Base-by-base conservation (phyloP, 2,329 filamentous ascomycete genomes). In the Venturiaceae sp. region DNA sequence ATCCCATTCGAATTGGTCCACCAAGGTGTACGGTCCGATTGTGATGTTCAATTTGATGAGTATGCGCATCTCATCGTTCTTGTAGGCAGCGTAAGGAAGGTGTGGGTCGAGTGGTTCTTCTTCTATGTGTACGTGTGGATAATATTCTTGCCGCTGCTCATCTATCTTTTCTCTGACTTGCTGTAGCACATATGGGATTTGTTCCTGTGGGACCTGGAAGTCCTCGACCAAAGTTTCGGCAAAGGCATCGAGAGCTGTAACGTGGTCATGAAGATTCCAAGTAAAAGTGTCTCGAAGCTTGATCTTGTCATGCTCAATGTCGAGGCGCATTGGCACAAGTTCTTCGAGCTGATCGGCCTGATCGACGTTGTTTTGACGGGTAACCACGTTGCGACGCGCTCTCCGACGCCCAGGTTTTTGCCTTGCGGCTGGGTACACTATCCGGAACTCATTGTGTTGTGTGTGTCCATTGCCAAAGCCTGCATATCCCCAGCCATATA, bases 1-100 rank as follows among this genome's bases (percentile, higher is more conserved):
- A 66, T 99, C 94, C 94, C 94, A 99, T 73, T 99, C 94, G 62
- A 99, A 97, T 70, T 97, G 94, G 67, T 99, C 94, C 36, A 96
- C 87, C 28, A 99, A 79, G 0, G 92, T 97, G 68, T 95, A 90
- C 63, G 90, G 87, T 41, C 92, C 94, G 68, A 99, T 96, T 6
- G 94, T 97, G 67, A 99, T 96, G 73, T 97, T 96, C 55, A 99
- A 80, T 73, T 96, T 97, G 73, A 99, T 84, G 46, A 95, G 77
- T 64, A 99, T 88, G 55, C 94, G 87, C 92, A 99, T 96, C 75
- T 99, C 94, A 69, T 99, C 94, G 69, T 99, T 96, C 74, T 97
- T 97, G 77, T 96, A 96, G 6, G 94, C 92, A 39, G 82, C 86
- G 69, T 97, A 97, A 0, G 92, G 92, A 13, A 95, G 79, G 68